Evolutionary conservation across 768 basidiomycete genomes (phyloP).

Genomic region (Termitomyces sp.): DNA sequence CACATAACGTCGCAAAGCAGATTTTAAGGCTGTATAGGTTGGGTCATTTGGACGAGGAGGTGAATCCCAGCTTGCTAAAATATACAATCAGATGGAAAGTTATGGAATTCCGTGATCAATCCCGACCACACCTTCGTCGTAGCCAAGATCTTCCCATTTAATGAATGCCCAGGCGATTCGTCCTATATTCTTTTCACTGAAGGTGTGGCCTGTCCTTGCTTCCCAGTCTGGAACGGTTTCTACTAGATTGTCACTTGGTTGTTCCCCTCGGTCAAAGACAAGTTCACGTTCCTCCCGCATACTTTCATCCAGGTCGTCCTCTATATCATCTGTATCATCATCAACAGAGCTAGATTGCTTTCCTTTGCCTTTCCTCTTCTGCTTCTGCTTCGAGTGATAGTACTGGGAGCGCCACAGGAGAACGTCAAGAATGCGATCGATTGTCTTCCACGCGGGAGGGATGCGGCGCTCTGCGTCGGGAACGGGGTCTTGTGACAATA

Average conservation of each 20-base stretch:
- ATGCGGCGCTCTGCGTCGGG: constrained; percentile 72
- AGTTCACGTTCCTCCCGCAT: constrained; percentile 27
- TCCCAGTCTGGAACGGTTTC: constrained; percentile 66
- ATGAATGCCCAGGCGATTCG: constrained; percentile 77
- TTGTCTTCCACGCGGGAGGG: constrained; percentile 76
- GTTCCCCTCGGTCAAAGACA: constrained; percentile 54
- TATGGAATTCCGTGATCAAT: neutral
- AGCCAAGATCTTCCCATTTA: constrained; percentile 93
- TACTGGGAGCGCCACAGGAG: constrained; percentile 48
- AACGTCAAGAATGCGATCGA: constrained; percentile 89
- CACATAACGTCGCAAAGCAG: constrained; percentile 65
- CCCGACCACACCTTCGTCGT: constrained; percentile 66
- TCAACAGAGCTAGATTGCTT: constrained; percentile 11
- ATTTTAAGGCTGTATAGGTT: constrained; percentile 57
- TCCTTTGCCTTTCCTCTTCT: constrained; percentile 19
- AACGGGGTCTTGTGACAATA: constrained; percentile 33
- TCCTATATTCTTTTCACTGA: constrained; percentile 46
- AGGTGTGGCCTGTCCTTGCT: constrained; percentile 27
- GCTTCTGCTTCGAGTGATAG: constrained; percentile 19
- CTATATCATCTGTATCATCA: constrained; percentile 22
- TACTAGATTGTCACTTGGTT: constrained; percentile 48
- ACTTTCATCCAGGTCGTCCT: constrained; percentile 22
- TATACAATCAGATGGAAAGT: neutral
- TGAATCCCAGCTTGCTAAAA: constrained; percentile 86
- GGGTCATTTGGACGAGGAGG: constrained; percentile 60